Base-by-base conservation (phyloP, 2,329 filamentous ascomycete species). In the Clarireedia hainanense region DNA sequence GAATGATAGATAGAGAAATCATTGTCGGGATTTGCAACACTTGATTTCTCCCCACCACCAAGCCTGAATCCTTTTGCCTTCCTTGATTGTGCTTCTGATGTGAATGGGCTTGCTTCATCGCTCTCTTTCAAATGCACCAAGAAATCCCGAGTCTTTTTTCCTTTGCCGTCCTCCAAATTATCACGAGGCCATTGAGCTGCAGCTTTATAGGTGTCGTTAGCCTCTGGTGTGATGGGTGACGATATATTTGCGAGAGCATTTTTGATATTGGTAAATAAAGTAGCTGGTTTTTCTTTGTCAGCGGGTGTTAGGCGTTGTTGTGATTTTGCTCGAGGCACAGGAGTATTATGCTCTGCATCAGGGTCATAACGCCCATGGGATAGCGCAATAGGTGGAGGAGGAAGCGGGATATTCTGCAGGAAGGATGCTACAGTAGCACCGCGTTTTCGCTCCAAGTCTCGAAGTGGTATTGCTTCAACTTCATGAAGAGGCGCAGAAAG, bases 381-480 rank as follows among this genome's bases (percentile, higher is more conserved):
- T n/a, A 56, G 23, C 3, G 52, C 50, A n/a, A 50, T 58, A 43
- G 51, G 57, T 14, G 52, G 58, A 39, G 63, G 59, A 2, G 50
- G 57, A 26, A 56, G 27, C 17, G 63, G 58, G 6, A 60, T 27
- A 9, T 60, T 43, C 10, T 54, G 45, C 17, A 55, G 50, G 45
- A 57, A 56, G 23, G 53, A 58, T 7, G 48, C 36, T 14, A 56
- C 42, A 39, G 20, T 52, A 12, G 47, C n/a, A 36, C 50, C 48
- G 20, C 49, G 43, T 24, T 55, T 30, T 17, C 40, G 40, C 17
- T 47, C 51, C n/a, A 60, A 34, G 37, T 61, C 57, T 30, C 61
- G 59, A 5, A 65, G 52, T 7, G 63, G 52, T 47, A 64, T 64
- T 24, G 63, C 61, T 24, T 57, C 54, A 37, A 57, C 51, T 26